Evolutionary conservation across 2,329 filamentous ascomycete genomes (phyloP).

Genomic region (Fusarium siculi): DNA sequence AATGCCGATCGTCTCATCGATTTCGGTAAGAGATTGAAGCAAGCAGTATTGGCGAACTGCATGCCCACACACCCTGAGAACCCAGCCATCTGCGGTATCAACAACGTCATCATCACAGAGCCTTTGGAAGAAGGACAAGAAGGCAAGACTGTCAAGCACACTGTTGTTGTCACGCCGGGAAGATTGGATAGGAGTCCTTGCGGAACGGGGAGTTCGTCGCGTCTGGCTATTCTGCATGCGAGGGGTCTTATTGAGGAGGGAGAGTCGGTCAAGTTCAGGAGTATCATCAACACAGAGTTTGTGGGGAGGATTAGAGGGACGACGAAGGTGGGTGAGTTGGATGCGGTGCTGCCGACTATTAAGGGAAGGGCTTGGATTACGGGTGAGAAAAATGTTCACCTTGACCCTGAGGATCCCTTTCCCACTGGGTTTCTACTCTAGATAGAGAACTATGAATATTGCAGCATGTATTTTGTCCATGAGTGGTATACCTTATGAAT

Average conservation of each 20-base stretch:
- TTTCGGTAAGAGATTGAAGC: conserved; percentile 55
- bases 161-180: conserved; percentile 11
- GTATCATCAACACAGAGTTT: conserved; percentile 19
- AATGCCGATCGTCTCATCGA: conserved; percentile 12
- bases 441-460: no score
- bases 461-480: rapidly evolving
- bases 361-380: conserved; percentile 20
- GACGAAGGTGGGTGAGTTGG: not conserved
- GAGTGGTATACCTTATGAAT: not conserved
- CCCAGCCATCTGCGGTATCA: conserved; percentile 53
- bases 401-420: conserved; percentile 17
- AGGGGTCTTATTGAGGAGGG: conserved; percentile 4
- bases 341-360: conserved; percentile 6
- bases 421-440: not conserved
- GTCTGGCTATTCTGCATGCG: not conserved
- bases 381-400: conserved; percentile 17
- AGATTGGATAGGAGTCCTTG: conserved; percentile 15
- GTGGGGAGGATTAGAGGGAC: conserved; percentile 10
- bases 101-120: conserved; percentile 51
- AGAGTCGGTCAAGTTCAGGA: conserved; percentile 8
- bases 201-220: conserved; percentile 8
- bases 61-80: conserved; percentile 56
- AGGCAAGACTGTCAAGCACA: conserved; percentile 8
- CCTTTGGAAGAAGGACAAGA: not conserved
- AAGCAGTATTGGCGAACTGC: conserved; percentile 48